Evolutionary conservation across 83 land plant species (phyloP).

Genomic region (Picea mariana): DNA sequence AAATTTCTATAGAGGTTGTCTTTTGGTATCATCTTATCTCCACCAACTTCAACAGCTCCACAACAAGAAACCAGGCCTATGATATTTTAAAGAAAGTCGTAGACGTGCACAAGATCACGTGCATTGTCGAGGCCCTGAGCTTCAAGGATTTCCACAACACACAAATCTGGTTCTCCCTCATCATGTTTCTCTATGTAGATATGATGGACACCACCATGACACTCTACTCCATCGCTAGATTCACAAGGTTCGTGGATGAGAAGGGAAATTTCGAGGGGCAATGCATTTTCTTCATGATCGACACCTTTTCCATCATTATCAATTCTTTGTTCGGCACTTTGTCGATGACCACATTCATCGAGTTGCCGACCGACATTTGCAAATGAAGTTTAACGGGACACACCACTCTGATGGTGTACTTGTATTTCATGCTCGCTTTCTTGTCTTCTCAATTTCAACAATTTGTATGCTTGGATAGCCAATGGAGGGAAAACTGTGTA

Average conservation of each 20-base stretch:
- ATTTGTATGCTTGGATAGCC: too few species aligned
- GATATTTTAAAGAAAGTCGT: too few species aligned
- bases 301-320: constrained; percentile 63
- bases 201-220: constrained; percentile 76
- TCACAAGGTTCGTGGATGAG: constrained; percentile 65
- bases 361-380: constrained; percentile 79
- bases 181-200: constrained; percentile 80
- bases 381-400: constrained; percentile 91
- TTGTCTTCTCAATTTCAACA: constrained; percentile 18
- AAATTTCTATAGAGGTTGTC: too few species aligned
- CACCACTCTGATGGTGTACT: constrained; percentile 66
- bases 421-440: constrained; percentile 65
- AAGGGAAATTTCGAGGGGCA: constrained; percentile 72
- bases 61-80: too few species aligned
- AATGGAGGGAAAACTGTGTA: too few species aligned
- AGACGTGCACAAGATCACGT: constrained; percentile 56
- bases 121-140: constrained; percentile 60
- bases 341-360: constrained; percentile 67
- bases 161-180: constrained; percentile 60
- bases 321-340: constrained; percentile 74
- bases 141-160: constrained; percentile 44
- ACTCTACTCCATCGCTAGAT: constrained; percentile 78
- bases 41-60: too few species aligned
- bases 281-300: constrained; percentile 80
- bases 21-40: too few species aligned